Conservation (phyloP, 768 basidiomycete species). For the Lactarius quietus region DNA sequence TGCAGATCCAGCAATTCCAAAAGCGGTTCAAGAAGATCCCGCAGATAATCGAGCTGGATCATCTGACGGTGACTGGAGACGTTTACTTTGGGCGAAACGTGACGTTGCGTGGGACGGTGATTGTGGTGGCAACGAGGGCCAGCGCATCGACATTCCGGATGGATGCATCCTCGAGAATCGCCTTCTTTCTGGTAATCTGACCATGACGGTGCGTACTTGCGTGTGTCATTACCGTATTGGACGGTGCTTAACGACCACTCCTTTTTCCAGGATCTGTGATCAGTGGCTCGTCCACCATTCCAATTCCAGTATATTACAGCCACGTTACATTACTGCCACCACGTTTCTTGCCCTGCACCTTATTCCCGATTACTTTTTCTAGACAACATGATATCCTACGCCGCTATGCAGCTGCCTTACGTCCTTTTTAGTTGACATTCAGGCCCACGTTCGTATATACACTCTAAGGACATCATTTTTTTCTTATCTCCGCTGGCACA, state of each 20-base stretch:
- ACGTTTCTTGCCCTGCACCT: not conserved
- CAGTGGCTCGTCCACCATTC: not conserved
- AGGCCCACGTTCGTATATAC: not conserved
- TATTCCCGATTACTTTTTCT: not conserved
- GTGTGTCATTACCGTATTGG: not conserved
- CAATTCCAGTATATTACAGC: not conserved
- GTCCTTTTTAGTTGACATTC: not conserved
- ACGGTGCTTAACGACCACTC: not conserved
- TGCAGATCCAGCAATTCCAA: slow-evolving; percentile 80
- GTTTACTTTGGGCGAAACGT: slow-evolving; percentile 87
- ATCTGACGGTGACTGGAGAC: slow-evolving; percentile 90
- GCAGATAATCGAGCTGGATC: slow-evolving; percentile 85
- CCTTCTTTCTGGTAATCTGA: slow-evolving; percentile 79
- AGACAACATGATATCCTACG: not conserved
- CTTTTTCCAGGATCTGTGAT: slow-evolving; percentile 16
- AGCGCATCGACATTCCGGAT: slow-evolving; percentile 72
- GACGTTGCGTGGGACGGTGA: slow-evolving; percentile 85
- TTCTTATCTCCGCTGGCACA: not conserved
- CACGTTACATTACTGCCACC: not conserved
- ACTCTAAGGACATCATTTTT: not conserved
- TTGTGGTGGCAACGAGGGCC: slow-evolving; percentile 79
- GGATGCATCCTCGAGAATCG: slow-evolving; percentile 70
- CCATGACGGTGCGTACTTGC: slow-evolving; percentile 72
- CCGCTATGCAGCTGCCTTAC: not conserved
- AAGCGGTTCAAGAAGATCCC: slow-evolving; percentile 96